Percentiles rank a stretch among this genome's conserved stretches.
These are phyloP conservation scores for Aspergillus neoniger DNA, from an alignment of 2,329 filamentous ascomycete species.

Conservation along the genomic window DNA sequence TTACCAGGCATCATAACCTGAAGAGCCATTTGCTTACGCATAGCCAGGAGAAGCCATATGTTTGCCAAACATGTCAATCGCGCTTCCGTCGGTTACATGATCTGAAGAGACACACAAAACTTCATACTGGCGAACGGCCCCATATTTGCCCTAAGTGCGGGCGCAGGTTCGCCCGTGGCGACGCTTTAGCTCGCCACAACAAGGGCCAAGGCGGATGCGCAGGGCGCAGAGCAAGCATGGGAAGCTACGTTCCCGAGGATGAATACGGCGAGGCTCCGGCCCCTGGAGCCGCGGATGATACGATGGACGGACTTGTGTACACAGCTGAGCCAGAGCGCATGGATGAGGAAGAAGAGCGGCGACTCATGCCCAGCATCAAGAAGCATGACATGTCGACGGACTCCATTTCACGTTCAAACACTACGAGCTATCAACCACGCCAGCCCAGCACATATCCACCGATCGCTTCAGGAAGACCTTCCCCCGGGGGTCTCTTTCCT, in stretches of 20 bases:
- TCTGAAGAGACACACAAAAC: conserved; percentile 91
- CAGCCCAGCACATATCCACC: conserved; percentile 76
- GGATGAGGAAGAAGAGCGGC: conserved; percentile 53
- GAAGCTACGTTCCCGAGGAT: conserved; percentile 77
- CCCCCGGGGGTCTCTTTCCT: conserved; percentile 61
- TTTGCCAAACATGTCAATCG: conserved; percentile 89
- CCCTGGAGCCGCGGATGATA: conserved; percentile 53
- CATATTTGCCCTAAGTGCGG: conserved; percentile 95
- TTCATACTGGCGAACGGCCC: conserved; percentile 93
- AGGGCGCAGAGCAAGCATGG: conserved; percentile 82
- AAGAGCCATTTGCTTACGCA: conserved; percentile 97
- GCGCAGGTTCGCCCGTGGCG: conserved; percentile 89
- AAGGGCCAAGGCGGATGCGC: conserved; percentile 96
- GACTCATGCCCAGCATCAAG: conserved; percentile 69
- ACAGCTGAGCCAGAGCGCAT: conserved; percentile 50
- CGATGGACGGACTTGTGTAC: conserved; percentile 66
- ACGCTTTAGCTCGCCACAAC: conserved; percentile 90
- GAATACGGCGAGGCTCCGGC: conserved; percentile 57
- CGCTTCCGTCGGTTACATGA: conserved; percentile 92
- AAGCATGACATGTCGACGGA: conserved; percentile 64
- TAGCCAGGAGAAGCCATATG: conserved; percentile 96
- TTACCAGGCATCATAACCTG: conserved; percentile 94
- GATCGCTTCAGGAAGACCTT: conserved; percentile 56
- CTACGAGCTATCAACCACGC: conserved; percentile 61
- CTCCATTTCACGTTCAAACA: conserved; percentile 47